Evolutionary conservation across 352 stramenopile genomes (phyloP).

Genomic region (Phytophthora sansomeana): DNA sequence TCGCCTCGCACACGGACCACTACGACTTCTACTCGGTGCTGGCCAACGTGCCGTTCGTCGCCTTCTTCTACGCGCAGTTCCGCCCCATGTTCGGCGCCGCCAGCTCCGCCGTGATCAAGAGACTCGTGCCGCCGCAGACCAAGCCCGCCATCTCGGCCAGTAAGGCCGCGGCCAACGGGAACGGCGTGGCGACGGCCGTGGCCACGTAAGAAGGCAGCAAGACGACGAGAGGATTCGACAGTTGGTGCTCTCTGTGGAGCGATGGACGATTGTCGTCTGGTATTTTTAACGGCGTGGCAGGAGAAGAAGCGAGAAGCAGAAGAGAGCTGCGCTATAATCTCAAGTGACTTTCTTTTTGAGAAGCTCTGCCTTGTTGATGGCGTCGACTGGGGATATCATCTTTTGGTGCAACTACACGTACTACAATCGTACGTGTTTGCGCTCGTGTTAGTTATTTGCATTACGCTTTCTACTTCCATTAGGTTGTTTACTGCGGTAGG

Average conservation of each 20-base stretch:
- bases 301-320: slow-evolving; percentile 22
- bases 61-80: slow-evolving; percentile 86
- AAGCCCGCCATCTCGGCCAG: slow-evolving; percentile 32
- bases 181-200: slow-evolving; percentile 18
- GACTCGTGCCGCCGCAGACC: slow-evolving; percentile 49
- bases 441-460: slow-evolving; percentile 19
- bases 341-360: slow-evolving; percentile 35
- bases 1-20: slow-evolving; percentile 86
- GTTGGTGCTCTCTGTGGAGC: background rate
- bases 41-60: slow-evolving; percentile 76
- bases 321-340: slow-evolving; percentile 38
- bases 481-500: slow-evolving; percentile 48
- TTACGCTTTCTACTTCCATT: slow-evolving; percentile 25
- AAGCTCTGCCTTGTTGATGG: slow-evolving; percentile 6
- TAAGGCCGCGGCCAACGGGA: slow-evolving; percentile 10
- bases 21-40: slow-evolving; percentile 88
- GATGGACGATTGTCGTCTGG: slow-evolving; percentile 1
- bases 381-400: no score
- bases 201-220: slow-evolving; percentile 38
- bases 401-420: slow-evolving; percentile 11
- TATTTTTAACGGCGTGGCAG: slow-evolving; percentile 31
- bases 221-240: slow-evolving; percentile 1
- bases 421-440: slow-evolving; percentile 21
- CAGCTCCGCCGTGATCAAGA: slow-evolving; percentile 78
- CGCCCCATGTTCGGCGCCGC: slow-evolving; percentile 74